Conservation (phyloP, 176 grass and related monocot genomes). For the Elaeis guineensis region DNA sequence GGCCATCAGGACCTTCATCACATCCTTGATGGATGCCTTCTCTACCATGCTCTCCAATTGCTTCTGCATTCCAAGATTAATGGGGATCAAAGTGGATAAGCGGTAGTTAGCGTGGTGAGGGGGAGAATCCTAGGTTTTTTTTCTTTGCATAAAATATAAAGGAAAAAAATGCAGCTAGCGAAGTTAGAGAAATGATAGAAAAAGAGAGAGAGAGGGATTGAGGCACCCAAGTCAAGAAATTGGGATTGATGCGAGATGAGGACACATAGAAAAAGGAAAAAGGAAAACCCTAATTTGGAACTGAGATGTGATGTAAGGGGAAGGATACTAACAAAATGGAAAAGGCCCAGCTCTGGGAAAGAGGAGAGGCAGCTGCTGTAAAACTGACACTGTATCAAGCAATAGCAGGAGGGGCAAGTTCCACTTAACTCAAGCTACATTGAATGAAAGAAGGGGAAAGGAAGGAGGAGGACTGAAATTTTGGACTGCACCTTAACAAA, state of each 20-base stretch:
- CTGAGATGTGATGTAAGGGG: conserved; percentile 6
- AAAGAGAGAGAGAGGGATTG: no score
- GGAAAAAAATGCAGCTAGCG: no score
- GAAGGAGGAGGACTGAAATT: conserved; percentile 2
- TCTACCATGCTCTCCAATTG: conserved; percentile 91
- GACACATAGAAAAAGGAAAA: conserved; percentile 2
- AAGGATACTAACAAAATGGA: conserved; percentile 6
- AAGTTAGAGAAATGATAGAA: no score
- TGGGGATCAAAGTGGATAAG: not conserved
- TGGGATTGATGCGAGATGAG: not conserved
- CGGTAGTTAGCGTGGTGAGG: conserved; percentile 4
- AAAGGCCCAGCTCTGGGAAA: conserved; percentile 1
- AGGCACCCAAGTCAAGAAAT: no score
- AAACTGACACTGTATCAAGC: not conserved
- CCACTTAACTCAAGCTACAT: not conserved
- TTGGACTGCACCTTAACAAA: conserved; percentile 23
- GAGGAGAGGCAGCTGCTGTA: not conserved
- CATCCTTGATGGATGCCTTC: conserved; percentile 88
- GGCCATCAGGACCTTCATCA: conserved; percentile 89
- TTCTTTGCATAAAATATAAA: conserved; percentile 16
- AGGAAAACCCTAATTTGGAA: conserved; percentile 14
- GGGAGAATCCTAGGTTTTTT: conserved; percentile 8
- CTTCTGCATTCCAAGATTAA: conserved; percentile 40
- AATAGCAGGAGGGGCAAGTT: no score
- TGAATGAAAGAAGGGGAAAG: conserved; percentile 1